Conservation (phyloP, 306 rosid species). For the Mucuna pruriens region DNA sequence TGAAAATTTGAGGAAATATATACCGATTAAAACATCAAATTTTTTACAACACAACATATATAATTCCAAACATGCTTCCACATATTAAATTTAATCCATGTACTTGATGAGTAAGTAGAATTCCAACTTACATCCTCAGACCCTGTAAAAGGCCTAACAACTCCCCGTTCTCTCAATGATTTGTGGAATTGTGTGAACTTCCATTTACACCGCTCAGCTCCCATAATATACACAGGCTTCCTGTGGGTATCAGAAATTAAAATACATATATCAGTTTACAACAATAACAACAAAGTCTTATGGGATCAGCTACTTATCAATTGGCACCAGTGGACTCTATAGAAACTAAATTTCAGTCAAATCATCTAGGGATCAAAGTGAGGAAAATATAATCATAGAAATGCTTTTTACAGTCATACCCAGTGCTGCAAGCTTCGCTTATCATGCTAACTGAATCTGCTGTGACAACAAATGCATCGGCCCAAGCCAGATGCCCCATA, state of each 20-base stretch:
- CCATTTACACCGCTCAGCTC: slow-evolving; percentile 90
- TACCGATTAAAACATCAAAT: slow-evolving; percentile 1
- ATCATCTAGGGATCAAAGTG: neutral
- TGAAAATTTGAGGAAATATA: slow-evolving; percentile 42
- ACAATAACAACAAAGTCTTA: neutral
- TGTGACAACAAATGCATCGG: slow-evolving; percentile 91
- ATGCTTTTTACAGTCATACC: slow-evolving; percentile 61
- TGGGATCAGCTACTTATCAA: neutral
- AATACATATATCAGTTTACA: neutral
- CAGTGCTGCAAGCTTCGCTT: slow-evolving; percentile 97
- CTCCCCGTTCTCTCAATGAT: slow-evolving; percentile 74
- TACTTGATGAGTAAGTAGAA: slow-evolving; percentile 7
- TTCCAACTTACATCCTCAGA: slow-evolving; percentile 82
- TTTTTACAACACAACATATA: neutral
- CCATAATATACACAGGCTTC: slow-evolving; percentile 87
- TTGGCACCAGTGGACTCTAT: neutral
- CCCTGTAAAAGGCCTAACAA: slow-evolving; percentile 86
- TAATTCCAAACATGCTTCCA: slow-evolving; percentile 12
- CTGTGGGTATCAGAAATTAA: slow-evolving; percentile 46
- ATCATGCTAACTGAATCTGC: slow-evolving; percentile 92
- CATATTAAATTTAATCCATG: slow-evolving; percentile 28
- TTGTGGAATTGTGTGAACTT: slow-evolving; percentile 81
- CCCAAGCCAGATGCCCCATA: slow-evolving; percentile 98
- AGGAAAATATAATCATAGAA: neutral
- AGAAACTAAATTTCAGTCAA: slow-evolving; percentile 1